These are phyloP conservation scores for Colletotrichum sp. DNA, from an alignment of 2,329 filamentous ascomycete genomes.

Conservation along the genomic window DNA sequence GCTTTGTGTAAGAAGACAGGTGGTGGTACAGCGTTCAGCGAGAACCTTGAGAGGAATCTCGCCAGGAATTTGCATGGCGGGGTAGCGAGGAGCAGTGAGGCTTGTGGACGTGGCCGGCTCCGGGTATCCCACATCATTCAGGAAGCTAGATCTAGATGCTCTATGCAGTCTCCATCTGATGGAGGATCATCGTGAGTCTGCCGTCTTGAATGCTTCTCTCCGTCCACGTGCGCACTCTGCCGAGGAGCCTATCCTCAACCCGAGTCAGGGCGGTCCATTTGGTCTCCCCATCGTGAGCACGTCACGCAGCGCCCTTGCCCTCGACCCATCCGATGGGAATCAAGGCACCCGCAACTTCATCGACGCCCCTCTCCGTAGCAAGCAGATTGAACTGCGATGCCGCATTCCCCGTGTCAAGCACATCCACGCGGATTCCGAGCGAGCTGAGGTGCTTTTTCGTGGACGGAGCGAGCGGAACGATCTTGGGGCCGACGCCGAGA, in stretches of 20 bases:
- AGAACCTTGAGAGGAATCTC: not conserved
- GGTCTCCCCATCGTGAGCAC: not conserved
- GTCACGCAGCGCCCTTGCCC: constrained; percentile 45
- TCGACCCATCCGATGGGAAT: constrained; percentile 86
- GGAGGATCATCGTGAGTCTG: not conserved
- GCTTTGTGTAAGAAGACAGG: not conserved
- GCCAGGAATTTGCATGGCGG: not conserved
- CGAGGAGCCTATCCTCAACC: not conserved
- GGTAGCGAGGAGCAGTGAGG: not conserved
- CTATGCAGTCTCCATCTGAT: not conserved
- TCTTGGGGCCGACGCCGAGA: constrained; percentile 80
- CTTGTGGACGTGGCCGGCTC: not conserved
- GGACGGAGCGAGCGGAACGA: constrained; percentile 77
- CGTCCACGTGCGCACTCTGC: not conserved
- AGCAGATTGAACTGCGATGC: constrained; percentile 94
- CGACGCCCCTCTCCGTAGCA: constrained; percentile 89
- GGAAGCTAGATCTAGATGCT: not conserved
- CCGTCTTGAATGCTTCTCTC: not conserved
- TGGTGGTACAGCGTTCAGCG: not conserved
- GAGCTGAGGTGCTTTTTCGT: constrained; percentile 75
- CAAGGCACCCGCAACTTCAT: constrained; percentile 85
- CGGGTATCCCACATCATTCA: not conserved
- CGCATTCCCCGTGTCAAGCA: constrained; percentile 92
- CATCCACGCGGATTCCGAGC: constrained; percentile 84
- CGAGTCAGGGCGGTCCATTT: not conserved